Base-by-base conservation (phyloP, 495 filamentous ascomycete species). In the Viridothelium virens region DNA sequence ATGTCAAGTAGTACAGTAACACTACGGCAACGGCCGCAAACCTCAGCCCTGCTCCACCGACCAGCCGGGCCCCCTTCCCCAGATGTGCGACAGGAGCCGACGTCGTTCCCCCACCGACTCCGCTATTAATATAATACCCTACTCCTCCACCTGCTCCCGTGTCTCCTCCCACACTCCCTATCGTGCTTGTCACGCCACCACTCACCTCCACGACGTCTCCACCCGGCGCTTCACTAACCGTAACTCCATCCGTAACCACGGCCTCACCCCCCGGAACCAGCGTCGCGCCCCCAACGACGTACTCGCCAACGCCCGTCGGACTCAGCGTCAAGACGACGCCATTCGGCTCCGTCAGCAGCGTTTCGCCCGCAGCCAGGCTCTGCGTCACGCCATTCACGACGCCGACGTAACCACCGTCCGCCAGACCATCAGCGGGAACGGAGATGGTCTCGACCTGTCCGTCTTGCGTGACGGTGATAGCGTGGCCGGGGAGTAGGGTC, bases 401-500 rank as follows among this genome's bases (percentile, higher is more conserved):
- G 48, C 48, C 48, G 48, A 53, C 48, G 16, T 53, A 53, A 5
- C 48, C 48, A 1, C 48, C 48, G n/a, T 53, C n/a, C 18, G 48
- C 48, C 48, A 53, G 48, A 25, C 48, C 48, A 53, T 53, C 48
- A 5, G 48, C 11, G 48, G 48, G 48, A 9, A 53, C 48, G 48
- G 48, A 53, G 48, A 53, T 53, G 16, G 48, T 53, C n/a, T 53
- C 48, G 12, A 53, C 48, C 5, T 25, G 48, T 5, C 48, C 48
- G 16, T 53, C 1, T 53, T 53, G 48, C n/a, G 48, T 53, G 48
- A 18, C 48, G n/a, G 48, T 53, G 48, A 53, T 25, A 2, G 16
- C 48, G n/a, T 53, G 71, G 4, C 74, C 74, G 16, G 76, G 73
- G 7, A 71, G 74, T 3, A 78, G 66, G 2, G 66, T 69, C n/a